phyloP scores from a whole-genome alignment of 139 green algal species.

The Volvox africanus region DNA sequence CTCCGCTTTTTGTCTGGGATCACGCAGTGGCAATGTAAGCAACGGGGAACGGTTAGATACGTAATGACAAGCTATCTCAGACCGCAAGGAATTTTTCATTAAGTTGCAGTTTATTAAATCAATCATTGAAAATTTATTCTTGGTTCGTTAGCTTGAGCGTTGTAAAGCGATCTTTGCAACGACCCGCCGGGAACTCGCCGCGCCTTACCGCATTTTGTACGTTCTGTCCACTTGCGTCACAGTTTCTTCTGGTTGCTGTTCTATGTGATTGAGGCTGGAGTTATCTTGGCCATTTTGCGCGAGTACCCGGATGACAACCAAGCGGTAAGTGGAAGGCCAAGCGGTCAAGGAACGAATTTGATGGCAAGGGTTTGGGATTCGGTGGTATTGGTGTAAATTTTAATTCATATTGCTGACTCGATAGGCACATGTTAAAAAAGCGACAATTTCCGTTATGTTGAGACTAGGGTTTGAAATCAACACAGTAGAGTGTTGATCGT shows the following conservation, averaged over 20 bases:
- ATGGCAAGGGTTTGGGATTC: too few species aligned
- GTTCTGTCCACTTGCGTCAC: background rate
- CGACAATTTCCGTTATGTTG: too few species aligned
- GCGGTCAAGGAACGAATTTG: background rate
- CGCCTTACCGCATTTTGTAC: background rate
- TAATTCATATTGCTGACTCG: too few species aligned
- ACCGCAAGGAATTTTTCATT: too few species aligned
- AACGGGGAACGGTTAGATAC: background rate
- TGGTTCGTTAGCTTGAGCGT: background rate
- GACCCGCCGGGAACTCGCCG: background rate
- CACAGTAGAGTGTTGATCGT: too few species aligned
- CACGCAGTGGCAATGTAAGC: slow-evolving; percentile 55
- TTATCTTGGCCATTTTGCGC: slow-evolving; percentile 69
- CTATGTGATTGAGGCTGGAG: slow-evolving; percentile 75
- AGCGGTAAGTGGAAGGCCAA: slow-evolving; percentile 49
- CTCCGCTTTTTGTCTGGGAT: slow-evolving; percentile 65
- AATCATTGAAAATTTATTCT: too few species aligned
- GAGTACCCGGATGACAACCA: slow-evolving; percentile 54
- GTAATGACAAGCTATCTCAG: too few species aligned
- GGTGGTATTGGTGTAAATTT: too few species aligned
- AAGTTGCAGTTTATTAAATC: too few species aligned
- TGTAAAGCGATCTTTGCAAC: background rate
- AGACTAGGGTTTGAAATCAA: too few species aligned
- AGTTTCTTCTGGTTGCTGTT: slow-evolving; percentile 72
- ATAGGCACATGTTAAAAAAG: too few species aligned